Evolutionary conservation across 306 rosid species (phyloP).

Genomic region (Inga laurina): DNA sequence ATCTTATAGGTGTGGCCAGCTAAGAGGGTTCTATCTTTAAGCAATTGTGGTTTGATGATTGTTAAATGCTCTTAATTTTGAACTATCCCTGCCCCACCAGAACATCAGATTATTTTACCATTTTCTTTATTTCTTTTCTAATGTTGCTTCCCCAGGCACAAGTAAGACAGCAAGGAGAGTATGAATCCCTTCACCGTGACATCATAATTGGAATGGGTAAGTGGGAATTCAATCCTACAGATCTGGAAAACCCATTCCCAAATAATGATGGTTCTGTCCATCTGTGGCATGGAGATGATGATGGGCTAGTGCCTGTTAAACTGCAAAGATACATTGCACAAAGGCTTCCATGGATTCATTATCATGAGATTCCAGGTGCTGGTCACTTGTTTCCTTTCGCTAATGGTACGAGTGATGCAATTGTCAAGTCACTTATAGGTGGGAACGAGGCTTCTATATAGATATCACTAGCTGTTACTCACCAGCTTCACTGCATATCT

Average conservation of each 20-base stretch:
- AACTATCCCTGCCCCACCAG: too few species aligned
- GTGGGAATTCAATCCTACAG: constrained; percentile 82
- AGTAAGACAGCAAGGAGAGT: constrained; percentile 70
- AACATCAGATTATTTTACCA: constrained; percentile 5
- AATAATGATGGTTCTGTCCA: constrained; percentile 70
- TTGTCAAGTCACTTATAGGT: constrained; percentile 51
- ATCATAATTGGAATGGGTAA: constrained; percentile 61
- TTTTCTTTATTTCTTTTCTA: constrained; percentile 8
- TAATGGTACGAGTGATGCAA: constrained; percentile 54
- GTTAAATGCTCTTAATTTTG: too few species aligned
- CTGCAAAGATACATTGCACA: constrained; percentile 62
- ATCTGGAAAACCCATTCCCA: constrained; percentile 78
- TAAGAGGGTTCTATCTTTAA: background rate
- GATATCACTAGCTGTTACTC: constrained; percentile 12
- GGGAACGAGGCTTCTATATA: constrained; percentile 39
- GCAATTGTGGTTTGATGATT: too few species aligned
- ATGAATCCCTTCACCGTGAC: constrained; percentile 67
- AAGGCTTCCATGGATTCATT: constrained; percentile 78
- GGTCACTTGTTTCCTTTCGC: constrained; percentile 65
- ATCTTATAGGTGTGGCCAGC: background rate
- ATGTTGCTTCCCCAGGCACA: constrained; percentile 51
- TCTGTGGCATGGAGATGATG: constrained; percentile 91
- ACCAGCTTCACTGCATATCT: constrained; percentile 28
- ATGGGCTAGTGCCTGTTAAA: constrained; percentile 55
- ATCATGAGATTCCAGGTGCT: constrained; percentile 76